Evolutionary conservation across 2,329 filamentous ascomycete genomes (phyloP).

Genomic region (Sarocladium brachiariae): DNA sequence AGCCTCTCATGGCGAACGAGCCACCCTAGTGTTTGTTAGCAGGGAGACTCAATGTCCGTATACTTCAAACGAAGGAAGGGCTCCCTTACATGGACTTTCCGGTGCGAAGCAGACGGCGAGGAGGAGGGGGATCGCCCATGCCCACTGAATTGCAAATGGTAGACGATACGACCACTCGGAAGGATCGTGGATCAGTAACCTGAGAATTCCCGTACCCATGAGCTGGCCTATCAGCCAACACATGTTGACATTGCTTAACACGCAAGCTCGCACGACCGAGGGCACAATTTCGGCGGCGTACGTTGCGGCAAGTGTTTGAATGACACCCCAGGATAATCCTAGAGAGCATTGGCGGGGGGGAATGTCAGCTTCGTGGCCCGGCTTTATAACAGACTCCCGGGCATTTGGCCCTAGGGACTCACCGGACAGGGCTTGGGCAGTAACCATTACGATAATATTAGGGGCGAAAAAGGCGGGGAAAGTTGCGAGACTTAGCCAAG

Average conservation of each 20-base stretch:
- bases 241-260: constrained; percentile 32
- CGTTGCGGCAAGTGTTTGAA: constrained; percentile 35
- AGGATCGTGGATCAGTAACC: constrained; percentile 40
- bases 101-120: constrained; percentile 23
- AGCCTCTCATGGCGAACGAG: too few relatives aligned
- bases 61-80: too few relatives aligned
- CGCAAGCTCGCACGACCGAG: constrained; percentile 37
- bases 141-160: constrained; percentile 43
- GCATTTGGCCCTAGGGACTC: too few relatives aligned
- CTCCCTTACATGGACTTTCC: constrained; percentile 27
- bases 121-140: constrained; percentile 30
- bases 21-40: too few relatives aligned
- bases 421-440: constrained; percentile 41
- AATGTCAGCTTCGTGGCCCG: too few relatives aligned
- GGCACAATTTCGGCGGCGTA: constrained; percentile 43
- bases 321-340: constrained; percentile 42
- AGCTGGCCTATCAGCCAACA: constrained; percentile 23
- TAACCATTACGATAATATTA: constrained; percentile 33
- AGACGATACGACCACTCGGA: constrained; percentile 40
- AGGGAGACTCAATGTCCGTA: too few relatives aligned
- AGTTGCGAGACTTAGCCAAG: constrained; percentile 42
- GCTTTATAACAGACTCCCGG: too few relatives aligned
- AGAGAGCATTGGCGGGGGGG: too few relatives aligned
- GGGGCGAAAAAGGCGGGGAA: constrained; percentile 43
- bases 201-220: constrained; percentile 32